Percentiles rank a stretch among this genome's conserved stretches.
Evolutionary conservation across 768 basidiomycete genomes (phyloP).

Genomic region (Leccinum longicurvipes): DNA sequence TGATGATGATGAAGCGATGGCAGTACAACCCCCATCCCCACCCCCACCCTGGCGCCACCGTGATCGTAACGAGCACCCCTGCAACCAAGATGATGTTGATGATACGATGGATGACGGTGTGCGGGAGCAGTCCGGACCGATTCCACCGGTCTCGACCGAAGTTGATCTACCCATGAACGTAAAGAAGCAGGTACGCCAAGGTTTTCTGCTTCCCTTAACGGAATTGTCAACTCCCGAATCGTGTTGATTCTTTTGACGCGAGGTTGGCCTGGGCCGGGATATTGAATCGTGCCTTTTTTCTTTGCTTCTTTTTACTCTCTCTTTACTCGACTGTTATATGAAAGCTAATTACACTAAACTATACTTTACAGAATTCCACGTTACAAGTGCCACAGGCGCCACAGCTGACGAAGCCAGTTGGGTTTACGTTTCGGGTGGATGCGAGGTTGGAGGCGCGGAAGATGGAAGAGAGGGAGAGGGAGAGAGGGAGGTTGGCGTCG

Average conservation of each 20-base stretch:
- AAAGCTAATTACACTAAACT: not conserved
- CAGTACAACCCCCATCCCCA: not conserved
- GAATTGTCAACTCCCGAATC: not conserved
- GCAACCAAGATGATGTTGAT: not conserved
- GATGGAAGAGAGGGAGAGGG: conserved; percentile 24
- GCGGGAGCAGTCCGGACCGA: conserved; percentile 13
- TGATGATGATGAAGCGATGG: not conserved
- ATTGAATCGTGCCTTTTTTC: conserved; percentile 18
- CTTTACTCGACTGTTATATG: not conserved
- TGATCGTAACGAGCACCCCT: not conserved
- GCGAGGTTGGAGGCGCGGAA: conserved; percentile 48
- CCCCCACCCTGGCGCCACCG: not conserved
- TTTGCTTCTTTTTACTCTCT: not conserved
- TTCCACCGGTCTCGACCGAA: conserved; percentile 9
- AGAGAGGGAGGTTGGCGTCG: conserved; percentile 14
- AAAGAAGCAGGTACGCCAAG: conserved; percentile 31
- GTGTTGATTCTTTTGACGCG: conserved; percentile 1
- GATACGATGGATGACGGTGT: not conserved
- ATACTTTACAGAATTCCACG: conserved; percentile 20
- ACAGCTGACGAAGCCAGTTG: conserved; percentile 44
- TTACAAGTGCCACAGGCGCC: conserved; percentile 22
- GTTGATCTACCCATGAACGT: conserved; percentile 24
- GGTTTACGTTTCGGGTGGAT: conserved; percentile 53
- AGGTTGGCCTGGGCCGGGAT: not conserved
- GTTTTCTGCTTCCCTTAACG: conserved; percentile 12